phyloP scores from a whole-genome alignment of 129 eudicot genomes.

The Heracleum sosnowskyi region DNA sequence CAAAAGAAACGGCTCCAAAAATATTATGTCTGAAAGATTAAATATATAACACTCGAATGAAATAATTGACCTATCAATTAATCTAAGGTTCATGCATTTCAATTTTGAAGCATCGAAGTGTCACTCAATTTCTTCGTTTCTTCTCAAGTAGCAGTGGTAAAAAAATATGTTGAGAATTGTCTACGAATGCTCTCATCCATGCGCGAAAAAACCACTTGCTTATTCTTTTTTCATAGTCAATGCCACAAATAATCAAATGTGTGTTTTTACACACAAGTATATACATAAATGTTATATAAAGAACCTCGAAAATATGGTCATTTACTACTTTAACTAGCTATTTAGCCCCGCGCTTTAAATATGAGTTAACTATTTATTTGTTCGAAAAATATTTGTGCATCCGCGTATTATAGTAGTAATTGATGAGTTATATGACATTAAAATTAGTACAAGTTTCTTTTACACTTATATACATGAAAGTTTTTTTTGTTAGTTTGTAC shows the following conservation, averaged over 20 bases:
- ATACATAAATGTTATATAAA: background rate
- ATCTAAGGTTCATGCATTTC: background rate
- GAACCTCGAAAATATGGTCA: constrained; percentile 2
- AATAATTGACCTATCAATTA: background rate
- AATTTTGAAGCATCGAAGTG: background rate
- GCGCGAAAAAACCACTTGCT: background rate
- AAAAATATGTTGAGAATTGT: no score
- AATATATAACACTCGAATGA: background rate
- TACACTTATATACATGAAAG: no score
- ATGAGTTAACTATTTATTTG: no score
- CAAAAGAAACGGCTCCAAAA: background rate
- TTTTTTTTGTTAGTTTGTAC: no score
- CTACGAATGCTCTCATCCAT: background rate
- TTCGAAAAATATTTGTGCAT: no score
- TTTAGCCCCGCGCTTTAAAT: no score
- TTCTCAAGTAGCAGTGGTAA: background rate
- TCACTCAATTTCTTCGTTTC: background rate
- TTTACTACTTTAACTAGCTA: no score
- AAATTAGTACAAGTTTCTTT: no score
- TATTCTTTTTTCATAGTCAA: background rate
- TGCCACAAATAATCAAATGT: background rate
- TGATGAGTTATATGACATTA: no score
- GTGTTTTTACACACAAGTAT: background rate
- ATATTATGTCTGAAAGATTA: no score
- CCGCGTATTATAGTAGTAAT: no score